A percentile compares a stretch with the other conserved stretches of the same genome.
These are phyloP conservation scores for Gossypium bickii DNA, from an alignment of 345 rosid species.

Conservation along the genomic window DNA sequence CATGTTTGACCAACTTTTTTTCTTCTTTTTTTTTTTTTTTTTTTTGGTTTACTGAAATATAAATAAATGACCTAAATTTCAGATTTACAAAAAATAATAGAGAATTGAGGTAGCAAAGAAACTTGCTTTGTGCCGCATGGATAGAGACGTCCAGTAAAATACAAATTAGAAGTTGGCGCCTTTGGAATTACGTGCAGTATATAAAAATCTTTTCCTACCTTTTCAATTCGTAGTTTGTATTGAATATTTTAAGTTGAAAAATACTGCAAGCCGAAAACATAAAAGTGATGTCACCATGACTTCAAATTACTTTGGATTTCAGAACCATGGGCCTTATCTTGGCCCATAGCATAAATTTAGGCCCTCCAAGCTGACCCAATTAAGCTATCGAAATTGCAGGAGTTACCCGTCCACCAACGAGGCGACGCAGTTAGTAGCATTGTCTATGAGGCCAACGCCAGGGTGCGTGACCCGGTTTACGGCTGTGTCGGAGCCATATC, in stretches of 20 bases:
- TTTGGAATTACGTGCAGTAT: neutral
- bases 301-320: neutral
- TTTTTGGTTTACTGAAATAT: too few species aligned
- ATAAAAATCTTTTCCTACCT: neutral
- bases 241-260: neutral
- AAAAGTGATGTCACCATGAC: conserved; percentile 1
- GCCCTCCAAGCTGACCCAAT: neutral
- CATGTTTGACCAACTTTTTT: neutral
- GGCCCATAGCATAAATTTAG: neutral
- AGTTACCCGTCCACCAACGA: conserved; percentile 64
- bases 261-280: neutral
- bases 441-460: conserved; percentile 91
- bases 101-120: neutral
- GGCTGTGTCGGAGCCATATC: conserved; percentile 95
- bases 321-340: neutral
- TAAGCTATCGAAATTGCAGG: conserved; percentile 35
- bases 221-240: too few species aligned
- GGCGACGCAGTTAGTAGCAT: conserved; percentile 89
- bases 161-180: conserved; percentile 9
- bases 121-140: neutral
- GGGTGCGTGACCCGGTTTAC: conserved; percentile 92
- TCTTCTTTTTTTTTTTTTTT: neutral
- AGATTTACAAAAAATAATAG: neutral
- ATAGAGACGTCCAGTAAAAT: neutral
- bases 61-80: too few species aligned